Evolutionary conservation across 2,329 filamentous ascomycete genomes (phyloP).

Genomic region (Cercospora nicotianae): DNA sequence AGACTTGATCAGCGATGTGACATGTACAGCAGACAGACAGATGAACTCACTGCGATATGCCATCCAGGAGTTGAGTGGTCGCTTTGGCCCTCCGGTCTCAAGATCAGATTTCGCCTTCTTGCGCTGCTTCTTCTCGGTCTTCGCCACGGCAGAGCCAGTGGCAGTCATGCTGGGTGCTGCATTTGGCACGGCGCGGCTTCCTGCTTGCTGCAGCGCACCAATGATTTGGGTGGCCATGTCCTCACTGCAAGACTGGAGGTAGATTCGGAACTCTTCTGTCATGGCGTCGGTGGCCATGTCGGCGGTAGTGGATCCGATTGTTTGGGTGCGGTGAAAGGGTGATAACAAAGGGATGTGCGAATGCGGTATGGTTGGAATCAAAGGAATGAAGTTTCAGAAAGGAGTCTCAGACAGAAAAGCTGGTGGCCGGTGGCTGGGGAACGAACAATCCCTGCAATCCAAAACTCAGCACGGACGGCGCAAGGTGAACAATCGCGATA

Average conservation of each 20-base stretch:
- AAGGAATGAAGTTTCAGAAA: not conserved
- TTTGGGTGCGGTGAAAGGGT: constrained; percentile 30
- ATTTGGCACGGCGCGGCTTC: constrained; percentile 16
- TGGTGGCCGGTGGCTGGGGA: not conserved
- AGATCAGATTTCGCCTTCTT: constrained; percentile 22
- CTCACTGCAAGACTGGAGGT: constrained; percentile 22
- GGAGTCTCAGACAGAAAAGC: not conserved
- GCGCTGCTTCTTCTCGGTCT: constrained; percentile 27
- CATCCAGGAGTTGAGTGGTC: constrained; percentile 24
- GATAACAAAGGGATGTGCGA: constrained; percentile 34
- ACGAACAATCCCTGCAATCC: not conserved
- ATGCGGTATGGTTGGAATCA: constrained; percentile 21
- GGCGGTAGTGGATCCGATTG: constrained; percentile 29
- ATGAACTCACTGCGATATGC: constrained; percentile 17
- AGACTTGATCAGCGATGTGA: not conserved
- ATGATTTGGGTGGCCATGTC: not conserved
- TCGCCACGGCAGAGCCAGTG: constrained; percentile 11
- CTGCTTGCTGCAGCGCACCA: not conserved
- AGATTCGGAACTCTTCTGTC: constrained; percentile 21
- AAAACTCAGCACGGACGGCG: not conserved
- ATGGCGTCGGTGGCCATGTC: constrained; percentile 28
- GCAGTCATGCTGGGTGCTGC: constrained; percentile 24
- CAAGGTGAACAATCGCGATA: not conserved
- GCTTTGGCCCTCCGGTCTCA: constrained; percentile 13
- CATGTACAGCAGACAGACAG: not conserved